A percentile compares a stretch with the other conserved stretches of the same genome.
Evolutionary conservation across 2,329 filamentous ascomycete genomes (phyloP).

Genomic region (Colletotrichum scovillei): DNA sequence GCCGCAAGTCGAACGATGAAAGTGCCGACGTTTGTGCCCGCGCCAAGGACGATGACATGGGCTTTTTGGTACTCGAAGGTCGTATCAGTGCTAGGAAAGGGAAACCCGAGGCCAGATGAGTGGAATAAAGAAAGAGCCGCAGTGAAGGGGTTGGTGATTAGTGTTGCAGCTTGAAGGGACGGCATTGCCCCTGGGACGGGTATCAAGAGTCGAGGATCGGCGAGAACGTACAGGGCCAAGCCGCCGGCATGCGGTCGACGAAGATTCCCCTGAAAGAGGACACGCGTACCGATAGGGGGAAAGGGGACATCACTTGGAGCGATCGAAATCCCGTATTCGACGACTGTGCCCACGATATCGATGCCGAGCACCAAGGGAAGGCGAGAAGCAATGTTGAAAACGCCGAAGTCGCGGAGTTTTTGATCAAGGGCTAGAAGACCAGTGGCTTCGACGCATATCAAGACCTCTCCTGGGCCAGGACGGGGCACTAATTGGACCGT

Average conservation of each 20-base stretch:
- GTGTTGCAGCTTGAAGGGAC: not conserved
- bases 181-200: not conserved
- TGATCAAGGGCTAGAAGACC: not conserved
- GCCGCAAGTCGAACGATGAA: not conserved
- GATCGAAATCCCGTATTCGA: not conserved
- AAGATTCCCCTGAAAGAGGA: not conserved
- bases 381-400: not conserved
- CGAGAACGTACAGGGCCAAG: not conserved
- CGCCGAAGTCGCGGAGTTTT: not conserved
- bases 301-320: not conserved
- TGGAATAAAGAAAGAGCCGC: conserved; percentile 24
- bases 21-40: not conserved
- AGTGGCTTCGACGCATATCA: not conserved
- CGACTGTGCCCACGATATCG: not conserved
- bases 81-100: not conserved
- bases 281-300: not conserved
- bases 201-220: not conserved
- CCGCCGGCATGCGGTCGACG: not conserved
- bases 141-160: not conserved
- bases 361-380: not conserved
- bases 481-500: not conserved
- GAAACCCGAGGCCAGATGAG: not conserved
- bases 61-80: not conserved
- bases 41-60: conserved; percentile 2
- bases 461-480: not conserved